Evolutionary conservation across 306 rosid species (phyloP).

Genomic region (Dalbergia cultrata): DNA sequence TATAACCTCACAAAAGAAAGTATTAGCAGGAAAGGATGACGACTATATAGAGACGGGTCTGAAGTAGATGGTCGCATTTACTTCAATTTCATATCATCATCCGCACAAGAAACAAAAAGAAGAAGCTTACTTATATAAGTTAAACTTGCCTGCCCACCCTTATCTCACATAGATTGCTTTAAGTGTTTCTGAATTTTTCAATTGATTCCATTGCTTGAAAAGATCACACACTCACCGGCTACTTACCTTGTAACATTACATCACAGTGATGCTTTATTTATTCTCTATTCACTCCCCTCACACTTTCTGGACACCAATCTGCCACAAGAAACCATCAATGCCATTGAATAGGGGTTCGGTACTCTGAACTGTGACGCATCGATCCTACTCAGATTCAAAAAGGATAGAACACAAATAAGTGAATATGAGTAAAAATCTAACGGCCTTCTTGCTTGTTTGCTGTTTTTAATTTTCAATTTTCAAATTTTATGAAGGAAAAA

Average conservation of each 20-base stretch:
- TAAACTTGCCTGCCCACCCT: not conserved
- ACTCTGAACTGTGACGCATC: conserved; percentile 2
- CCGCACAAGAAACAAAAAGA: not conserved
- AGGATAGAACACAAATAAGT: not conserved
- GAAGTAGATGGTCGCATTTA: conserved; percentile 1
- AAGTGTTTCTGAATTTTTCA: not conserved
- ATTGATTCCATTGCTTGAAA: not conserved
- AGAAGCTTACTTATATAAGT: not conserved
- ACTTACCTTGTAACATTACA: conserved; percentile 22
- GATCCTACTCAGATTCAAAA: conserved; percentile 13
- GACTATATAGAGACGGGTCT: not conserved
- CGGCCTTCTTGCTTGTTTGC: too few species aligned
- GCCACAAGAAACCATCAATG: conserved; percentile 42
- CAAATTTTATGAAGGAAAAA: too few species aligned
- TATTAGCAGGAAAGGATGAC: not conserved
- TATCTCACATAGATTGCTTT: not conserved
- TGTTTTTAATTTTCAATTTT: too few species aligned
- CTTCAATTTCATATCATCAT: not conserved
- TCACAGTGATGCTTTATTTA: conserved; percentile 20
- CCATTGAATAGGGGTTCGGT: conserved; percentile 10
- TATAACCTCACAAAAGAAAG: not conserved
- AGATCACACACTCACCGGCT: not conserved
- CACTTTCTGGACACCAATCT: conserved; percentile 3
- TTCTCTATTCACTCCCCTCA: not conserved
- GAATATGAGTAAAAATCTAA: not conserved